These are phyloP conservation scores for Microdochium trichocladiopsis DNA, from an alignment of 2,329 filamentous ascomycete genomes.

Conservation along the genomic window DNA sequence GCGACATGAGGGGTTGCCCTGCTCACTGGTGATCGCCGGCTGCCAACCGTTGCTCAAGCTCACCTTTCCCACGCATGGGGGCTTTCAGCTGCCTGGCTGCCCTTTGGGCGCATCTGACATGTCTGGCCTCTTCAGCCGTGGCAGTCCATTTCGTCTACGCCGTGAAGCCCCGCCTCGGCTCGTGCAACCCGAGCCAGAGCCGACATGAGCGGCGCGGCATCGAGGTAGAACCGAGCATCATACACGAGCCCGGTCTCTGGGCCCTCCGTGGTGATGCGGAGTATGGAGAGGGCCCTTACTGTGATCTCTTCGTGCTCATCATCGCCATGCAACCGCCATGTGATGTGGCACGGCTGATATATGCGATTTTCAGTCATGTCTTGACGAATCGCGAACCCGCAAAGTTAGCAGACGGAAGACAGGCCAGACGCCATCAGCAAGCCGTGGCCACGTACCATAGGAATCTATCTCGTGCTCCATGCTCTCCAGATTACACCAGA, in stretches of 20 bases:
- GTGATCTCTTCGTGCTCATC: constrained; percentile 10
- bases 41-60: neutral
- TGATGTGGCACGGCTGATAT: constrained; percentile 13
- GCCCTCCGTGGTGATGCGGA: constrained; percentile 8
- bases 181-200: constrained; percentile 8
- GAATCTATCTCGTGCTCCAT: constrained; percentile 13
- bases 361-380: constrained; percentile 13
- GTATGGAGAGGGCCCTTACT: constrained; percentile 10
- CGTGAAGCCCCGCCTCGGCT: neutral
- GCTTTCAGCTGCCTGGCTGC: constrained; percentile 8
- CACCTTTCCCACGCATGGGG: constrained; percentile 1
- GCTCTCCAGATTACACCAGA: constrained; percentile 8
- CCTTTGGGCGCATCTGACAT: constrained; percentile 1
- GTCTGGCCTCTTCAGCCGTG: neutral
- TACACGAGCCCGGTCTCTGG: constrained; percentile 7
- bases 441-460: constrained; percentile 8
- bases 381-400: neutral
- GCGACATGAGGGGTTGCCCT: neutral
- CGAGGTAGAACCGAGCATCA: constrained; percentile 10
- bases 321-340: constrained; percentile 13
- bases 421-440: neutral
- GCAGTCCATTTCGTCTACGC: neutral
- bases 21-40: neutral
- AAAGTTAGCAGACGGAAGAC: neutral
- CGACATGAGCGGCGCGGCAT: constrained; percentile 9